These are phyloP conservation scores for Phytophthora pinifolia DNA, from an alignment of 352 stramenopile species.

Conservation along the genomic window DNA sequence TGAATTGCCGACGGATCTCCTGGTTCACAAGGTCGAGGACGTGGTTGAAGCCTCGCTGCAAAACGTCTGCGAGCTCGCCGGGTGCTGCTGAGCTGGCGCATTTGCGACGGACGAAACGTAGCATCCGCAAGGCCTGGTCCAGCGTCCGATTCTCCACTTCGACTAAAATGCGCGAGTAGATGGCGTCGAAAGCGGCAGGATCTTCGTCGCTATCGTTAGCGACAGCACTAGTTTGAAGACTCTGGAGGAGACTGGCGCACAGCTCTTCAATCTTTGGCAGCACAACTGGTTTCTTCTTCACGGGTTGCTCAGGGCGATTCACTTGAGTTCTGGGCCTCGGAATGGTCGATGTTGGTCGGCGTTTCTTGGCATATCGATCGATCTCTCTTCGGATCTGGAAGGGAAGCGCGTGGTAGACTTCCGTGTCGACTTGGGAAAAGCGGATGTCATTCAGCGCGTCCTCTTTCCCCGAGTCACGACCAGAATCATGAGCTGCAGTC, in stretches of 20 bases:
- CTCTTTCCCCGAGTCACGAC: constrained; percentile 7
- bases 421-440: constrained; percentile 78
- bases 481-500: neutral
- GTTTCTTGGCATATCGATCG: constrained; percentile 59
- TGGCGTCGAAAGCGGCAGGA: constrained; percentile 56
- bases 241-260: constrained; percentile 34
- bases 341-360: constrained; percentile 22
- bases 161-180: constrained; percentile 71
- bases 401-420: constrained; percentile 75
- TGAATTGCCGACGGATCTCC: constrained; percentile 54
- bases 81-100: constrained; percentile 28
- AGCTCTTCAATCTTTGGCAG: constrained; percentile 61
- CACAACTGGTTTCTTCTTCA: constrained; percentile 8
- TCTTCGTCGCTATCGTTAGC: constrained; percentile 3
- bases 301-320: constrained; percentile 4
- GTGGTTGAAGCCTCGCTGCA: constrained; percentile 55
- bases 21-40: constrained; percentile 62
- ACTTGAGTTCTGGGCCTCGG: constrained; percentile 4
- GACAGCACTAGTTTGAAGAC: constrained; percentile 10
- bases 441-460: constrained; percentile 64
- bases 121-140: constrained; percentile 62
- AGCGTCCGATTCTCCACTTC: constrained; percentile 66
- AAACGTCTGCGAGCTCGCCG: neutral
- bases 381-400: constrained; percentile 72
- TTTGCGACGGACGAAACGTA: constrained; percentile 71